Base-by-base conservation (phyloP, 306 rosid genomes). In the Malus sieversii region DNA sequence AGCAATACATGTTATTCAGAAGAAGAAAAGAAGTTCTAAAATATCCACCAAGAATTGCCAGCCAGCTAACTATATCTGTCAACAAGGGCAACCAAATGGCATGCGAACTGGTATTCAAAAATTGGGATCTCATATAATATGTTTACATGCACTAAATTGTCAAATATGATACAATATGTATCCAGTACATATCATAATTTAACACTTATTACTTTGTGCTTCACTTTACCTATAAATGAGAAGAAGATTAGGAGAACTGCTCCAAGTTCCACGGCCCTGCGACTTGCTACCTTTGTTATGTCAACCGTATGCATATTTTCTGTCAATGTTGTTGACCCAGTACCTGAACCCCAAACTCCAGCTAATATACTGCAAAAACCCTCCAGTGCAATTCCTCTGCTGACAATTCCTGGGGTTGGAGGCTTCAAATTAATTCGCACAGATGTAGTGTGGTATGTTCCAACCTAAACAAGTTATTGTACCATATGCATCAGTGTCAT, bases 351-450 rank as follows among this genome's bases (percentile, higher is more conserved):
- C 97, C 96, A 95, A 73, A 92, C 71, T 70, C 97, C 98, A 53
- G 97, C 93, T 81, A 95, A 80, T 77, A 95, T 84, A 77, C 98
- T 87, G 79, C 98, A 95, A 81, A 95, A 89, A 74, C 98, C 98
- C 86, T 95, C 98, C 80, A 95, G 46, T 18, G 93, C 98, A 84
- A 95, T 92, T 72, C 98, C 98, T 83, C 98, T 82, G 83, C 98
- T 90, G 60, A 95, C 97, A 72, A 91, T 88, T 77, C 93, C 93
- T 10, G 91, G 83, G 42, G 86, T 87, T 64, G 96, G 97, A 75
- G 92, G 89, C 87, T 85, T 88, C 76, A 83, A 72, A 85, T 85
- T 87, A 60, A 87, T 79, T 75, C 74, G 83, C 74, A 85, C 32
- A 71, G 96, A 90, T 57, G 88, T 71, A 30, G 91, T 74, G 77